Conservation (phyloP, 2,329 filamentous ascomycete genomes). For the Aspergillus tanneri region DNA sequence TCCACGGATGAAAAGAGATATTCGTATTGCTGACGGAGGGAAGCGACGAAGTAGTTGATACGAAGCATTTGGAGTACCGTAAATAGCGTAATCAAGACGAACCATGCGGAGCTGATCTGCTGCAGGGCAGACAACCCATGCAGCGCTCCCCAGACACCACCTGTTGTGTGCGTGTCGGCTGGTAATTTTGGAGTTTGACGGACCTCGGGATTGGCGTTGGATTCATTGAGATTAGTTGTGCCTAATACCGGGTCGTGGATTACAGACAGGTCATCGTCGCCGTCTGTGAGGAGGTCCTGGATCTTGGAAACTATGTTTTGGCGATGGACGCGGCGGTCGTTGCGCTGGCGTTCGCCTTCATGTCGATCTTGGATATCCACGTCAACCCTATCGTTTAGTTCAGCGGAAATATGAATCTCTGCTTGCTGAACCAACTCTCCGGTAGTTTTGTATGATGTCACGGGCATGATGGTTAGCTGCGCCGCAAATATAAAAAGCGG, state of each 20-base stretch:
- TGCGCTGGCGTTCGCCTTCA: slow-evolving; percentile 49
- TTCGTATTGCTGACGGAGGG: slow-evolving; percentile 77
- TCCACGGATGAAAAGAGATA: slow-evolving; percentile 65
- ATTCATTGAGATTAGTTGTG: slow-evolving; percentile 5
- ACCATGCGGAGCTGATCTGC: slow-evolving; percentile 80
- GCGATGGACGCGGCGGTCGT: slow-evolving; percentile 59
- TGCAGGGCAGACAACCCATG: slow-evolving; percentile 68
- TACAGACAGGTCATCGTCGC: slow-evolving; percentile 6
- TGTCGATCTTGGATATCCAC: slow-evolving; percentile 51
- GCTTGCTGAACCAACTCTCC: slow-evolving; percentile 77
- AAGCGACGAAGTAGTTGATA: slow-evolving; percentile 88
- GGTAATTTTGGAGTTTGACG: slow-evolving; percentile 5
- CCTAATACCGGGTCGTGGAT: slow-evolving; percentile 7
- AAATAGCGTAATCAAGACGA: slow-evolving; percentile 79
- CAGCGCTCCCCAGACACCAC: slow-evolving; percentile 81
- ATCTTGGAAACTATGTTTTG: slow-evolving; percentile 68
- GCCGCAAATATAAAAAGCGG: slow-evolving; percentile 64
- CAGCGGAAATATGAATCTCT: slow-evolving; percentile 55
- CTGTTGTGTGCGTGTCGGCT: slow-evolving; percentile 29
- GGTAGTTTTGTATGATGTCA: slow-evolving; percentile 77
- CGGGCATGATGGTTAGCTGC: slow-evolving; percentile 71
- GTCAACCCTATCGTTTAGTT: slow-evolving; percentile 58
- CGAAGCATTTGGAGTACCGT: slow-evolving; percentile 73
- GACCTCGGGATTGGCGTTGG: slow-evolving; percentile 29
- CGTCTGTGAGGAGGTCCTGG: slow-evolving; percentile 65